Evolutionary conservation across 129 eudicot genomes (phyloP).

Genomic region (Mikania micrantha): DNA sequence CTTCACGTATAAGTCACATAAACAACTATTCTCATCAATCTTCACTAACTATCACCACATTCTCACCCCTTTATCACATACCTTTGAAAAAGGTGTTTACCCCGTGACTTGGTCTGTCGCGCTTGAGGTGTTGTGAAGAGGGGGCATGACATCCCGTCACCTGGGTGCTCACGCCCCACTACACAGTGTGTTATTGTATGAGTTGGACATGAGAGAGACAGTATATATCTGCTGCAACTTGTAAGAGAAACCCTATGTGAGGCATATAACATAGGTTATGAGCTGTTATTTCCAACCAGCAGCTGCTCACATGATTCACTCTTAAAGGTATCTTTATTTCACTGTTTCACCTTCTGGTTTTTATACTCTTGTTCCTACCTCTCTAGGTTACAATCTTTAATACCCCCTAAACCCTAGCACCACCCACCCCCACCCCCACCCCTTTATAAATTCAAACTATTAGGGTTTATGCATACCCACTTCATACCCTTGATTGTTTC

Average conservation of each 20-base stretch:
- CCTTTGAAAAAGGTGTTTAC: too few species aligned
- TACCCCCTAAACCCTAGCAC: slow-evolving; percentile 11
- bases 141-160: too few species aligned
- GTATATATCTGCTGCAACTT: not conserved
- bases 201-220: not conserved
- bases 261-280: slow-evolving; percentile 25
- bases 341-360: slow-evolving; percentile 22
- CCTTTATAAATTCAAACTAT: slow-evolving; percentile 19
- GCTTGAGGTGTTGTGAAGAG: too few species aligned
- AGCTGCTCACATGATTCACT: slow-evolving; percentile 33
- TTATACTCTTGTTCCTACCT: slow-evolving; percentile 23
- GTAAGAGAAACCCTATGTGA: slow-evolving; percentile 21
- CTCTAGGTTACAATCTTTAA: slow-evolving; percentile 32
- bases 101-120: too few species aligned
- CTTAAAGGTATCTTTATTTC: slow-evolving; percentile 25
- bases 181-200: not conserved
- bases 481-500: not conserved
- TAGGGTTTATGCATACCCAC: not conserved
- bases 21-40: too few species aligned
- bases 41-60: too few species aligned
- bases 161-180: too few species aligned
- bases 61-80: too few species aligned
- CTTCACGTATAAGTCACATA: too few species aligned
- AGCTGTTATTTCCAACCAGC: slow-evolving; percentile 30
- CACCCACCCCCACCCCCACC: slow-evolving; percentile 5